Percentiles rank a stretch among this genome's conserved stretches.
These are phyloP conservation scores for Crithidia sp. DNA, from an alignment of 208 protist species.

Conservation along the genomic window DNA sequence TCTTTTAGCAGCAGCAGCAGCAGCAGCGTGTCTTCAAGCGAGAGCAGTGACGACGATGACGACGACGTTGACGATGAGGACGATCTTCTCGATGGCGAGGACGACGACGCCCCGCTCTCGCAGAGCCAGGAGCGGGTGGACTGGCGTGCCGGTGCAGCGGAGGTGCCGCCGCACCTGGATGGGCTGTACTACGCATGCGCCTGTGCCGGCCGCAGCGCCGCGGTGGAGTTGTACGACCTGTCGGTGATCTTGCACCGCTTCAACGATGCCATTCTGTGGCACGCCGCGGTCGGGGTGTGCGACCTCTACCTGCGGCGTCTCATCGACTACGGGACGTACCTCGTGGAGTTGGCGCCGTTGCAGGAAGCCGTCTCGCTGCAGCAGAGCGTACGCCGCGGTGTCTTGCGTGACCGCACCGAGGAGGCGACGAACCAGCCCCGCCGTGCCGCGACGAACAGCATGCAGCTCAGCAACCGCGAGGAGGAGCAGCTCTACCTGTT, in stretches of 20 bases:
- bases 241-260: constrained; percentile 71
- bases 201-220: constrained; percentile 72
- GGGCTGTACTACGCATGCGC: constrained; percentile 70
- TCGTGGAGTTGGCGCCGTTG: constrained; percentile 80
- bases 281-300: constrained; percentile 82
- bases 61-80: constrained; percentile 37
- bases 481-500: constrained; percentile 85
- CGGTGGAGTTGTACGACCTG: constrained; percentile 80
- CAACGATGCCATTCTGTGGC: constrained; percentile 76
- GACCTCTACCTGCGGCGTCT: constrained; percentile 77
- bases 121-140: constrained; percentile 61
- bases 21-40: constrained; percentile 13
- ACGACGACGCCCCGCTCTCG: constrained; percentile 42
- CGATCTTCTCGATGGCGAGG: constrained; percentile 45
- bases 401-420: constrained; percentile 49
- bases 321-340: constrained; percentile 84
- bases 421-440: constrained; percentile 43
- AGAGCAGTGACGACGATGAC: constrained; percentile 24
- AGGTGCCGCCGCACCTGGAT: constrained; percentile 56
- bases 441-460: constrained; percentile 32
- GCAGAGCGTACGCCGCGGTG: constrained; percentile 53
- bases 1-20: constrained; percentile 10
- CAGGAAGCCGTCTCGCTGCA: constrained; percentile 82
- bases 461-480: constrained; percentile 78
- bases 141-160: constrained; percentile 46